Base-by-base conservation (phyloP, 495 filamentous ascomycete species). In the Ramalina intermedia region DNA sequence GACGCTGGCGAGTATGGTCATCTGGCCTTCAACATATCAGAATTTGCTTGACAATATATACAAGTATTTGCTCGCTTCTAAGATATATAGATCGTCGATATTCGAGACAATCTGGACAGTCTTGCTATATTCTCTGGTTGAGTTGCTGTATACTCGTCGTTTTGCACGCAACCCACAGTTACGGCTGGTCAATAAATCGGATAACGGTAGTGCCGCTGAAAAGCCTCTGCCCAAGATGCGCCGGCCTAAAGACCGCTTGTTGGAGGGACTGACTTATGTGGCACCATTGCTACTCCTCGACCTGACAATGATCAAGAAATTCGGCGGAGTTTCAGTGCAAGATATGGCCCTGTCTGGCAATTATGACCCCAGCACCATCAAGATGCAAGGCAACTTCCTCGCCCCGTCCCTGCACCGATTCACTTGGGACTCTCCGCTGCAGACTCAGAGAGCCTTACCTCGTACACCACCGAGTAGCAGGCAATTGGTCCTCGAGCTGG, bases 231-330 rank as follows among this genome's bases (percentile, higher is more conserved):
- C 55, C 1, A 49, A 51, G 21, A 61, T 65, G 61, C 52, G 39
- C 16, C 59, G 62, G 14, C 62, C 62, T 13, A 46, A 47, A 12
- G 17, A 49, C 7, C 58, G 61, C 8, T 9, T 55, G 5, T 33
- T 11, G 21, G 62, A 65, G 47, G 48, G 40, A 1, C 16, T 55
- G 6, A 55, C 37, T 9, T 63, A 60, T 33, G 48, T 60, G 14
- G 39, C 45, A 5, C 62, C 62, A 7, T 48, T 65, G 12, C 49
- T 63, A 8, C 16, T 53, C 6, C 37, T 65, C 3, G 62, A 65
- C 41, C 47, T 65, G 2, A 62, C 53, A 1, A 50, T 65, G 50
- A 63, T 65, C 50, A 65, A 65, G 48, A 65, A 65, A 47, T 65
- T 58, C 38, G 53, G 48, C 20, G 57, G 54, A 21, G 62, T 65